These are phyloP conservation scores for Pinus albicaulis DNA, from an alignment of 75 land plant genomes.

Conservation along the genomic window DNA sequence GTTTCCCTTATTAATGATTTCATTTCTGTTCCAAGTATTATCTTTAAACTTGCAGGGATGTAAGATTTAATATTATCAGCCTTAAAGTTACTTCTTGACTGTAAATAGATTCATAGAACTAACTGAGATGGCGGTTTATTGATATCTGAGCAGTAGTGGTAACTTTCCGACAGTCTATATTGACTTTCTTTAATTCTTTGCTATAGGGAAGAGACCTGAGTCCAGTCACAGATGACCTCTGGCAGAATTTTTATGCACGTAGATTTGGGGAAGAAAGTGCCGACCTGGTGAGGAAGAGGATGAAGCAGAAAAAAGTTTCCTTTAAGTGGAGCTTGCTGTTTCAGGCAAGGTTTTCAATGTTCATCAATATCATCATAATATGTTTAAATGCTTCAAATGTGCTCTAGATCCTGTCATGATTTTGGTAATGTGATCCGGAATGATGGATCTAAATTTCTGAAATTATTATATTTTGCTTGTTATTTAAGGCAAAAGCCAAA, in stretches of 20 bases:
- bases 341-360: conserved; percentile 57
- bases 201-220: conserved; percentile 87
- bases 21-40: too few relatives aligned
- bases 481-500: conserved; percentile 7
- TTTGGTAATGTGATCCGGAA: too few relatives aligned
- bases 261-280: conserved; percentile 62
- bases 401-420: too few relatives aligned
- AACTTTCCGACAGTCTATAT: background rate
- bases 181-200: background rate
- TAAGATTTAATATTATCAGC: too few relatives aligned
- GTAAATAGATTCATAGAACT: too few relatives aligned
- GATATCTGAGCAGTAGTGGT: background rate
- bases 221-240: conserved; percentile 73
- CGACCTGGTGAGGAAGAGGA: conserved; percentile 51
- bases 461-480: background rate
- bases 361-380: background rate
- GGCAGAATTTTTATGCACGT: conserved; percentile 68
- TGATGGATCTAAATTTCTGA: too few relatives aligned
- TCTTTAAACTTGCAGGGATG: too few relatives aligned
- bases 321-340: conserved; percentile 75
- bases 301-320: conserved; percentile 39
- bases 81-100: too few relatives aligned
- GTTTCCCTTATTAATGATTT: too few relatives aligned
- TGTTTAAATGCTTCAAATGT: too few relatives aligned
- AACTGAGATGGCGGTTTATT: background rate